These are phyloP conservation scores for Leishmania turanica DNA, from an alignment of 208 protist species.

Conservation along the genomic window DNA sequence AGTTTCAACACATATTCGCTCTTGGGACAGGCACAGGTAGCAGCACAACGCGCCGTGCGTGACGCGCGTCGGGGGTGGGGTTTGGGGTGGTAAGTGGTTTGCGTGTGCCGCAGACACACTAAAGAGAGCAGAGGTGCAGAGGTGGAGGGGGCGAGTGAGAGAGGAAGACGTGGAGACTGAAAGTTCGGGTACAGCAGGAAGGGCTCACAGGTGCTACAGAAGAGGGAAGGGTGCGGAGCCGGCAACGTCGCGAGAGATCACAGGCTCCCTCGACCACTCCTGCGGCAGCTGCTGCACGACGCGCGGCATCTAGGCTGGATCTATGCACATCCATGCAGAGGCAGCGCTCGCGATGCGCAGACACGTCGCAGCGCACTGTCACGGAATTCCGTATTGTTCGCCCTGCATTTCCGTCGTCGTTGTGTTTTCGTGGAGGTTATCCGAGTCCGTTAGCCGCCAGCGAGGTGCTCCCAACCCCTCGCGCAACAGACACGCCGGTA, in stretches of 20 bases:
- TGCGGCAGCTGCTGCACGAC: background rate
- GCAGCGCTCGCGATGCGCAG: background rate
- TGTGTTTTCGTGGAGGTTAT: background rate
- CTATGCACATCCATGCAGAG: background rate
- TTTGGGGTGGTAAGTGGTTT: background rate
- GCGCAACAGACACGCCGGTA: background rate
- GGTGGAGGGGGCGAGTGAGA: background rate
- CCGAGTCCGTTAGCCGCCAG: background rate
- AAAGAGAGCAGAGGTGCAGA: background rate
- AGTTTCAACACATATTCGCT: background rate
- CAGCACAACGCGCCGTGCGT: background rate
- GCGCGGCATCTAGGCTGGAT: background rate
- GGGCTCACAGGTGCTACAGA: background rate
- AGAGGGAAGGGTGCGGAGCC: too few species aligned
- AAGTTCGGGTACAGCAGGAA: background rate
- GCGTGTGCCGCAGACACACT: background rate
- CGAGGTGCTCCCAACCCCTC: background rate
- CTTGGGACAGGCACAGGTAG: background rate
- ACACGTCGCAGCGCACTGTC: background rate
- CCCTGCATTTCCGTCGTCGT: background rate
- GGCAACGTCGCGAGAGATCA: background rate
- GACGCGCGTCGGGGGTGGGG: background rate
- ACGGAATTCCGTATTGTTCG: background rate
- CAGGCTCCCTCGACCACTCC: background rate
- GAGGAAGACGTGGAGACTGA: background rate